Percentiles rank a stretch among this genome's conserved stretches.
Conservation (phyloP, 176 grass and related monocot species). For the Cocos nucifera region DNA sequence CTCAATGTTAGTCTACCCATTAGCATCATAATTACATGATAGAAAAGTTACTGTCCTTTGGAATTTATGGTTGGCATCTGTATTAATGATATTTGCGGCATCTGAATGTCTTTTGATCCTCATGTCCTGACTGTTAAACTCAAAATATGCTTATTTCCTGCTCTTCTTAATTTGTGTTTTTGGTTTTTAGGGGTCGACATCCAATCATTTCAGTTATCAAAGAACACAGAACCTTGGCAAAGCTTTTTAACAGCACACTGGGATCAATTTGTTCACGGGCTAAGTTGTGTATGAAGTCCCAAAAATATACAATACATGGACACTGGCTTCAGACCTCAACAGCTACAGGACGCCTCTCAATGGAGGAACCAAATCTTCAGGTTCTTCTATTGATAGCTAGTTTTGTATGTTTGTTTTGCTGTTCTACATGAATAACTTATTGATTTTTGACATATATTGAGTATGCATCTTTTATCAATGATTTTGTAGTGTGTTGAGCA, state of each 20-base stretch:
- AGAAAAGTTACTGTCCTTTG: no score
- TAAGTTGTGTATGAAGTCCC: conserved; percentile 50
- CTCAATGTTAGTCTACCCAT: no score
- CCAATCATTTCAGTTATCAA: conserved; percentile 77
- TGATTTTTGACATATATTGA: conserved; percentile 1
- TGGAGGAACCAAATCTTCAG: conserved; percentile 99
- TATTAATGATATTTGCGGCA: no score
- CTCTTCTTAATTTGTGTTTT: conserved; percentile 13
- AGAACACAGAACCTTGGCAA: conserved; percentile 86
- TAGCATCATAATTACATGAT: no score
- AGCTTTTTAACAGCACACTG: conserved; percentile 74
- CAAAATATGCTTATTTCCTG: background rate
- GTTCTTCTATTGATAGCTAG: conserved; percentile 25
- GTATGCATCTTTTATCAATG: background rate
- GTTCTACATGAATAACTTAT: conserved; percentile 20
- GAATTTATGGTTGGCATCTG: no score
- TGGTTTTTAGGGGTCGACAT: conserved; percentile 42
- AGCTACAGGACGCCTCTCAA: conserved; percentile 81
- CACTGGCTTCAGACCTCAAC: conserved; percentile 98
- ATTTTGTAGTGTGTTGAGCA: conserved; percentile 88
- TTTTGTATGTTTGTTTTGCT: conserved; percentile 9
- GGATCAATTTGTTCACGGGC: conserved; percentile 81
- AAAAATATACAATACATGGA: conserved; percentile 87
- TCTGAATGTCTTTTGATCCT: background rate
- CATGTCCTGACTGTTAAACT: background rate